Conservation (phyloP, 345 rosid species). For the Populus ilicifolia region DNA sequence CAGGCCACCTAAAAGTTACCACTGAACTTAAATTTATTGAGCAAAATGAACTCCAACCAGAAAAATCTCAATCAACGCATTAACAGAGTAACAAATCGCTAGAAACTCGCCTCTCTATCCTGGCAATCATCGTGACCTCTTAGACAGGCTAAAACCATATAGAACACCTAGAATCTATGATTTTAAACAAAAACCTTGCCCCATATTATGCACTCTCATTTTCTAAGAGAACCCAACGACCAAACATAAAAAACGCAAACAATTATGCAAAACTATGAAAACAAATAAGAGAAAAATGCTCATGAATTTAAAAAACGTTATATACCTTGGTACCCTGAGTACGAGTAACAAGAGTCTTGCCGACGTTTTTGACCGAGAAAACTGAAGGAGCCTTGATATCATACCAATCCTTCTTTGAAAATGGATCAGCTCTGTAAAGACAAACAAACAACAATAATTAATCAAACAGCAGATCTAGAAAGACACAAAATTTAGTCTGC, state of each 20-base stretch:
- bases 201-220: neutral
- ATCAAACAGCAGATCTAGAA: neutral
- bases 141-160: neutral
- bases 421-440: constrained; percentile 67
- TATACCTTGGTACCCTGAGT: constrained; percentile 95
- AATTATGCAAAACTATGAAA: neutral
- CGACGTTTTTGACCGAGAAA: constrained; percentile 60
- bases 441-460: neutral
- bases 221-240: neutral
- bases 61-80: neutral
- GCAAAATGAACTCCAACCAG: neutral
- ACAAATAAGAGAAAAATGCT: neutral
- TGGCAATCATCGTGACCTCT: neutral
- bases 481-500: no score
- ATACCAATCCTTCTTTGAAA: constrained; percentile 97
- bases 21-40: neutral
- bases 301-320: neutral
- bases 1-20: neutral
- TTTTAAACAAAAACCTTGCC: neutral
- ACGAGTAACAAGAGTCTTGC: constrained; percentile 85
- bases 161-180: neutral
- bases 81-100: neutral
- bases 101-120: neutral
- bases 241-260: neutral
- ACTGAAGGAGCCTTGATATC: constrained; percentile 89